Percentiles rank a stretch among this genome's conserved stretches.
phyloP scores from a whole-genome alignment of 2,329 filamentous ascomycete species.

The Sporothrix sp. region DNA sequence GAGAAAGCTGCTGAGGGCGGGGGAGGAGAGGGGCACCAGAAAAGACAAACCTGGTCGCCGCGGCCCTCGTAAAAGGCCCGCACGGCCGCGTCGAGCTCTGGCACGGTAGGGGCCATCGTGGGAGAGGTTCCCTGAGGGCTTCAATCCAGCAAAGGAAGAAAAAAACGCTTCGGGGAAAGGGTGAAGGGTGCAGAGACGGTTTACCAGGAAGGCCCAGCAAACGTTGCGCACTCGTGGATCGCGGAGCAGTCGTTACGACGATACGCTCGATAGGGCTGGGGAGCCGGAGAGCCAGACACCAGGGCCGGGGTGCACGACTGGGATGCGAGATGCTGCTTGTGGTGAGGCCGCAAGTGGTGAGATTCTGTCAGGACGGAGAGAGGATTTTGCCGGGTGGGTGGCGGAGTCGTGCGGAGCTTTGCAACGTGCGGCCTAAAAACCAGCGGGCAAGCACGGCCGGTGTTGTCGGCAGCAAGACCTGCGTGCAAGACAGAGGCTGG shows the following conservation, averaged over 20 bases:
- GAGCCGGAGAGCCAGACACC: neutral
- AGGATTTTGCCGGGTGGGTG: slow-evolving; percentile 8
- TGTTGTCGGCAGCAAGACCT: neutral
- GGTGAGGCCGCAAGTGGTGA: neutral
- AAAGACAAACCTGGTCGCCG: slow-evolving; percentile 68
- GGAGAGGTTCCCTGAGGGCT: slow-evolving; percentile 6
- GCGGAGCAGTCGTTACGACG: neutral
- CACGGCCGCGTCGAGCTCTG: slow-evolving; percentile 93
- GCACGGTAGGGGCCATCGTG: slow-evolving; percentile 62
- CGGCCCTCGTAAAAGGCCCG: slow-evolving; percentile 96
- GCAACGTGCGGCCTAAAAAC: neutral
- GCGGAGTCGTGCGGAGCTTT: neutral
- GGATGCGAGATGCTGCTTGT: too few relatives aligned
- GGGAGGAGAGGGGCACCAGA: too few relatives aligned
- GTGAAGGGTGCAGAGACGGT: neutral
- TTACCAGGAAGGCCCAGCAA: slow-evolving; percentile 11
- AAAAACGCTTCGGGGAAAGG: neutral
- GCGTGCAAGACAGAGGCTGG: neutral
- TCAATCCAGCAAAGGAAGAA: neutral
- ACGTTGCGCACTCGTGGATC: neutral
- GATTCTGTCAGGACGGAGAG: neutral
- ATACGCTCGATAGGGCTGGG: neutral
- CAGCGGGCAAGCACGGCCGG: neutral
- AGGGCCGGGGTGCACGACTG: neutral
- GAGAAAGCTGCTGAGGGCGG: too few relatives aligned